These are phyloP conservation scores for Spergularia azorica DNA, from an alignment of 179 eudicot genomes.

Conservation along the genomic window DNA sequence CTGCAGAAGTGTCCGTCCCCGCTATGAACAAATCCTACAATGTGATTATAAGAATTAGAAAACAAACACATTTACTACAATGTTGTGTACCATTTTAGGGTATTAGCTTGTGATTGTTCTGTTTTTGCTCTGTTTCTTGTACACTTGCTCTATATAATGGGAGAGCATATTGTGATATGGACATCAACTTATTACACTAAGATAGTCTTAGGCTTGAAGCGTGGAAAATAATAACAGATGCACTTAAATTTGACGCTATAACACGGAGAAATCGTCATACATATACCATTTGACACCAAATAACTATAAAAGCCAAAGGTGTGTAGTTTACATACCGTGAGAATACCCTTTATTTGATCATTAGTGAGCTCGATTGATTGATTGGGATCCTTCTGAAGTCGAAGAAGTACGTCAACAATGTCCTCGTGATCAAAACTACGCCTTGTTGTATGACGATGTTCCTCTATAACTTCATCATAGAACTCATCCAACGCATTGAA, in stretches of 20 bases:
- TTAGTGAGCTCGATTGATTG: conserved; percentile 30
- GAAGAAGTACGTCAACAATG: conserved; percentile 56
- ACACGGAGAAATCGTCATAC: neutral
- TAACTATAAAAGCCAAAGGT: neutral
- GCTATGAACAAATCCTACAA: conserved; percentile 48
- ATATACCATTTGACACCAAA: neutral
- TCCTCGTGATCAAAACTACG: conserved; percentile 33
- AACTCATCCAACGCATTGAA: conserved; percentile 40
- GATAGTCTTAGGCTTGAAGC: no score
- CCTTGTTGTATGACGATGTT: conserved; percentile 33
- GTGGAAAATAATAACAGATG: no score
- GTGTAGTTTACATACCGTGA: conserved; percentile 36
- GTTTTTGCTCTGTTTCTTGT: no score
- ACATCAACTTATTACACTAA: no score
- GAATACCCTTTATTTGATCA: conserved; percentile 44
- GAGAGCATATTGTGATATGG: no score
- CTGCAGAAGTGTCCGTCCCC: conserved; percentile 53
- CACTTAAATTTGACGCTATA: no score
- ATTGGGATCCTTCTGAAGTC: conserved; percentile 43
- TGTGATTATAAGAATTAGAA: neutral
- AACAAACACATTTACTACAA: neutral
- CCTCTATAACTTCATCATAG: conserved; percentile 41
- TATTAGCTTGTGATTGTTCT: no score
- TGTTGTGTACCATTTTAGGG: no score
- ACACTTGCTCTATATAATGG: no score